phyloP scores from a whole-genome alignment of 768 basidiomycete species.

The Trametes coccinea region DNA sequence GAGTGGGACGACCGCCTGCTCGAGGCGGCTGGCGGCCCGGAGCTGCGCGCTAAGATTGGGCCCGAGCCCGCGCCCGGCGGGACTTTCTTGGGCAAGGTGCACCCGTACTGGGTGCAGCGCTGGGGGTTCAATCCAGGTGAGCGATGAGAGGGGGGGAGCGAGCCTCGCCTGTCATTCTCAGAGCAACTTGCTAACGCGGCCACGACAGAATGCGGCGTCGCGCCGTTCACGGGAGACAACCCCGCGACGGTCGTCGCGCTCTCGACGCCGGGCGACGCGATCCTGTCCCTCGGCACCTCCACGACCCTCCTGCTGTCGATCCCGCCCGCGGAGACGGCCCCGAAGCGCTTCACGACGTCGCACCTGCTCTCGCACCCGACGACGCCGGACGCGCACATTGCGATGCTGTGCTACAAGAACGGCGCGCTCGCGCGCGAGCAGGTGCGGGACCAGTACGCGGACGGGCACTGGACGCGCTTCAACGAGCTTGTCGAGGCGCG shows the following conservation, averaged over 20 bases:
- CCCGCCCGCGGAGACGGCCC: slow-evolving; percentile 61
- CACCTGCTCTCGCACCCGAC: slow-evolving; percentile 76
- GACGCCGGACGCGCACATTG: slow-evolving; percentile 62
- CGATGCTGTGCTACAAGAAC: slow-evolving; percentile 93
- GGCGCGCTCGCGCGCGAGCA: slow-evolving; percentile 81
- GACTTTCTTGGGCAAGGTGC: slow-evolving; percentile 61
- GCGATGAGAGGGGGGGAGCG: not conserved
- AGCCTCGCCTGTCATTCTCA: no score
- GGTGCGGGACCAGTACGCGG: slow-evolving; percentile 65
- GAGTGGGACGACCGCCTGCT: slow-evolving; percentile 74
- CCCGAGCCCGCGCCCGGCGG: slow-evolving; percentile 78
- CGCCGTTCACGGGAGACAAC: slow-evolving; percentile 90
- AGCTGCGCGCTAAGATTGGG: slow-evolving; percentile 68
- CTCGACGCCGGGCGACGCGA: slow-evolving; percentile 75
- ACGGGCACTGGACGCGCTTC: slow-evolving; percentile 65
- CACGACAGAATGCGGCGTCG: slow-evolving; percentile 66
- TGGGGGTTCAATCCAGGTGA: slow-evolving; percentile 74
- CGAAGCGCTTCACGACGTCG: slow-evolving; percentile 71
- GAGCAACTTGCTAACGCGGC: not conserved
- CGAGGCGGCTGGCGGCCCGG: slow-evolving; percentile 66
- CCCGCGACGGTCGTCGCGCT: slow-evolving; percentile 79
- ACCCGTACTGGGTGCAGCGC: slow-evolving; percentile 67
- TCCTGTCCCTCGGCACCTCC: slow-evolving; percentile 86
- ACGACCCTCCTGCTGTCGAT: slow-evolving; percentile 83
- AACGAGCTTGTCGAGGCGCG: slow-evolving; percentile 61